Base-by-base conservation (phyloP, 176 grass and related monocot species). In the Zoysia japonica region DNA sequence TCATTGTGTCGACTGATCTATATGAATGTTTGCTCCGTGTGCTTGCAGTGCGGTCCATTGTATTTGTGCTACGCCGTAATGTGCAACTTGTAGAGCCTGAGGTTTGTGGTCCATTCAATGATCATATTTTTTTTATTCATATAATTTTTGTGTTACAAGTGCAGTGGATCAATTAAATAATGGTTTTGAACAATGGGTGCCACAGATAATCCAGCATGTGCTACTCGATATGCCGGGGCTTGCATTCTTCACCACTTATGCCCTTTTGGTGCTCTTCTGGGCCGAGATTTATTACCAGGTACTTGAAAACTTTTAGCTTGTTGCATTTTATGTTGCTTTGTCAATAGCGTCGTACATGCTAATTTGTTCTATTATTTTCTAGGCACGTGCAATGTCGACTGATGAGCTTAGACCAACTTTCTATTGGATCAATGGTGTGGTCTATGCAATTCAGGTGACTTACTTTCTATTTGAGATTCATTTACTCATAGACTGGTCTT, bases 251-350 rank as follows among this genome's bases (percentile, higher is more conserved):
- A 99, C 96, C 2, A 99, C 92, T 2, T 99, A 99, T n/a, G 96
- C 90, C 6, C 96, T 99, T 71, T 65, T 99, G 71, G 96, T 95
- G 28, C 82, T 99, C 19, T 99, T 99, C 81, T 99, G 96, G 96
- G 96, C 96, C n/a, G 96, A 99, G 54, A 99, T 99, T 68, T 99
- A 95, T 85, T 99, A 95, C 64, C 96, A 99, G 88, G 96, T 99
- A 37, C 17, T 51, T 37, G 5, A 45, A 7, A 0, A n/a, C 5
- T 67, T 54, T 2, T 36, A 6, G 11, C 59, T 61, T 5, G 1
- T 60, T 41, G 50, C 46, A 53, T 68, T 54, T 51, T 74, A 35
- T 68, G 9, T 53, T 56, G 52, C 71, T 78, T 57, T 19, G 14
- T 83, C 59, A 53, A 68, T 82, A 48, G 70, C 41, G 11, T 65